phyloP scores from a whole-genome alignment of 345 rosid genomes.

The Rhizophora mangle region DNA sequence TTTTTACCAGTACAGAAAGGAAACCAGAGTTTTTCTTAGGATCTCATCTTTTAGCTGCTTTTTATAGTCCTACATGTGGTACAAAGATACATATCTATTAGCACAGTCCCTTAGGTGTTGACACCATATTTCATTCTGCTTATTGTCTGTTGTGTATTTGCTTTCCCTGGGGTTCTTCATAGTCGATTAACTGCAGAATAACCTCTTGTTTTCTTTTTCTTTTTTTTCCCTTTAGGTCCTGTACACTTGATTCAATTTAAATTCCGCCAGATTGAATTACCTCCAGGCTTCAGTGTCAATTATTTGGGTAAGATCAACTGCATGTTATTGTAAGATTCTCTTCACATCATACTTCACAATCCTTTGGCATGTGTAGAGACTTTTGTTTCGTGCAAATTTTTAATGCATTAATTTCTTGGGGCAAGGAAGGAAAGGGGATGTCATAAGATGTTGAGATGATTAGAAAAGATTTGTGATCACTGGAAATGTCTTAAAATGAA shows the following conservation, averaged over 20 bases:
- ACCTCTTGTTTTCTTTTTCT: too few relatives aligned
- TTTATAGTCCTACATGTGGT: neutral
- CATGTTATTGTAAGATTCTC: neutral
- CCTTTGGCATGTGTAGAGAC: too few relatives aligned
- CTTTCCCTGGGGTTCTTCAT: slow-evolving; percentile 3
- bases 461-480: too few relatives aligned
- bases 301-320: slow-evolving; percentile 61
- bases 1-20: too few relatives aligned
- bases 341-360: neutral
- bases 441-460: too few relatives aligned
- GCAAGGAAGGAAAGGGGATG: too few relatives aligned
- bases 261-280: slow-evolving; percentile 91
- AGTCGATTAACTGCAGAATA: slow-evolving; percentile 5
- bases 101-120: neutral
- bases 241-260: slow-evolving; percentile 84
- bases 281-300: slow-evolving; percentile 68
- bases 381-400: neutral
- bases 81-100: neutral
- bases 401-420: neutral
- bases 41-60: neutral
- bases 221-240: slow-evolving; percentile 45
- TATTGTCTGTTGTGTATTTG: neutral
- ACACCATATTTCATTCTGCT: too few relatives aligned
- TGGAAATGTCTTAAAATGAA: too few relatives aligned
- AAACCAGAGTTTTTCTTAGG: neutral